Evolutionary conservation across 768 basidiomycete genomes (phyloP).

Genomic region (Trametes cinnabarina): DNA sequence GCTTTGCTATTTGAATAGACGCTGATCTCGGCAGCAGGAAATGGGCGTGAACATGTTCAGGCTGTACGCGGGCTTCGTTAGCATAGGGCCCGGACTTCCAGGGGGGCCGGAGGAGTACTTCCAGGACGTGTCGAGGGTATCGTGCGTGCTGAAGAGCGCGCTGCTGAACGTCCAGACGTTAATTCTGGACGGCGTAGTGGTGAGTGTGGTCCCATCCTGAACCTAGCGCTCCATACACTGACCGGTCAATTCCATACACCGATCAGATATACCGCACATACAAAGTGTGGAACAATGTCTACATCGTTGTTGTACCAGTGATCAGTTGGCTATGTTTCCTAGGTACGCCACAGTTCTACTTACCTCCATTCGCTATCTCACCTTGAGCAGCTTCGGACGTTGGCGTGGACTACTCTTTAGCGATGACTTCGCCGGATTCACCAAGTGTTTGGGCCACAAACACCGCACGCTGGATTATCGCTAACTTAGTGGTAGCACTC

Average conservation of each 20-base stretch:
- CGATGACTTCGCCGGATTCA: constrained; percentile 12
- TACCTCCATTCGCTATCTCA: not conserved
- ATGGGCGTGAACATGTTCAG: constrained; percentile 13
- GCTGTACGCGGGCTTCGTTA: constrained; percentile 3
- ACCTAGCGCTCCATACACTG: no score
- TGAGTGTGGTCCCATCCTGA: not conserved
- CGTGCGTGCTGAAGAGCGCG: constrained; percentile 1
- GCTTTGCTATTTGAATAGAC: no score
- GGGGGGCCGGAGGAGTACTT: constrained; percentile 4
- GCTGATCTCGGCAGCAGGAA: constrained; percentile 5
- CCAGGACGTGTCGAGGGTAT: not conserved
- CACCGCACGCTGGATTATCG: constrained; percentile 33
- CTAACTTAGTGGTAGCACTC: not conserved
- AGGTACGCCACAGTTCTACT: constrained; percentile 17
- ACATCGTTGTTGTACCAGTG: constrained; percentile 27
- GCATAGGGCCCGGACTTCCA: not conserved
- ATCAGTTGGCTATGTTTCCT: constrained; percentile 30
- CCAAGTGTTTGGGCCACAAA: constrained; percentile 26
- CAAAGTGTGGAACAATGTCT: constrained; percentile 33
- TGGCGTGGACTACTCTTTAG: constrained; percentile 16
- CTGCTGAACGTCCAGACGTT: constrained; percentile 2
- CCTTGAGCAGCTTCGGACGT: not conserved
- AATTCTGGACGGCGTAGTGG: constrained; percentile 24
- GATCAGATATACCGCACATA: constrained; percentile 24
- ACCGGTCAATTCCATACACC: no score